Evolutionary conservation across 495 filamentous ascomycete genomes (phyloP).

Genomic region (Articulospora tetracladia): DNA sequence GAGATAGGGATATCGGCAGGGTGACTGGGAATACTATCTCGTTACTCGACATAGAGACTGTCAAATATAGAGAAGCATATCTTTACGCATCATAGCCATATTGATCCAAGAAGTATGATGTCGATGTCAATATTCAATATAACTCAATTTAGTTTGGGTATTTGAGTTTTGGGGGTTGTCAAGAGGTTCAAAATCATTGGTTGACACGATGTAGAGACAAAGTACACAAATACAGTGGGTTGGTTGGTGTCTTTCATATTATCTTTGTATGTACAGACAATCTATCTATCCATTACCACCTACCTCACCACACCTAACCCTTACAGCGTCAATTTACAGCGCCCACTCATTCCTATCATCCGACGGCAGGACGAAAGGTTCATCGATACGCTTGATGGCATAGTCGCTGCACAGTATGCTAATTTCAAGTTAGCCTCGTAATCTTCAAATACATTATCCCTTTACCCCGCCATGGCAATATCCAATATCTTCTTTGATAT

Average conservation of each 20-base stretch:
- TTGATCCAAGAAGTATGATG: too few relatives aligned
- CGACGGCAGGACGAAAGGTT: slow-evolving; percentile 72
- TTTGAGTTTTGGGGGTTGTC: too few relatives aligned
- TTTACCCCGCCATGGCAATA: not conserved
- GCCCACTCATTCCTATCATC: slow-evolving; percentile 83
- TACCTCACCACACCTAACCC: not conserved
- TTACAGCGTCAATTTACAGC: slow-evolving; percentile 2
- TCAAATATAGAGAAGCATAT: too few relatives aligned
- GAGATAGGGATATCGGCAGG: too few relatives aligned
- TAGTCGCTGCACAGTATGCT: slow-evolving; percentile 90
- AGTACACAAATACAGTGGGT: too few relatives aligned
- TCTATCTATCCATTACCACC: not conserved
- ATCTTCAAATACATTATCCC: not conserved
- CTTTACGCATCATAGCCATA: too few relatives aligned
- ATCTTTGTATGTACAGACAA: not conserved
- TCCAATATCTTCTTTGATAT: not conserved
- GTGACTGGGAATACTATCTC: too few relatives aligned
- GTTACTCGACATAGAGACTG: too few relatives aligned
- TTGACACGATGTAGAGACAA: too few relatives aligned
- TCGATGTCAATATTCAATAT: too few relatives aligned
- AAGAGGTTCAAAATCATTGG: too few relatives aligned
- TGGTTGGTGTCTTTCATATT: not conserved
- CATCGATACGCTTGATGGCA: slow-evolving; percentile 88
- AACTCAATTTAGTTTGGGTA: too few relatives aligned
- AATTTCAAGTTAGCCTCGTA: not conserved